Evolutionary conservation across 2,329 filamentous ascomycete species (phyloP).

Genomic region (Cladophialophora chaetospira): DNA sequence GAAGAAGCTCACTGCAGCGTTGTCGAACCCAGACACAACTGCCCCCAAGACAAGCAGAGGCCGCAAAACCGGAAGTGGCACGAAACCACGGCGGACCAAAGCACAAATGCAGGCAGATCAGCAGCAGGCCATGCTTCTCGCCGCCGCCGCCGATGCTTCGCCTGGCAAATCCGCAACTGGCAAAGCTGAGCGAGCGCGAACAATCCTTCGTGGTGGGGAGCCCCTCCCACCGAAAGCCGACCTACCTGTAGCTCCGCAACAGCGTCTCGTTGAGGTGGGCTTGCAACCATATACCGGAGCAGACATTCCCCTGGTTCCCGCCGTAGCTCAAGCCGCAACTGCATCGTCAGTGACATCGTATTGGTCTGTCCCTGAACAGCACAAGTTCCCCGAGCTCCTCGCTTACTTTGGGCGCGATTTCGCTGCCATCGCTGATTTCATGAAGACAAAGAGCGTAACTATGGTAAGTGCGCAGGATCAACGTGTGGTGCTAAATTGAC

Average conservation of each 20-base stretch:
- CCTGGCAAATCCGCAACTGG: slow-evolving; percentile 17
- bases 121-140: slow-evolving; percentile 19
- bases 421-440: slow-evolving; percentile 51
- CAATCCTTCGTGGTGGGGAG: slow-evolving; percentile 26
- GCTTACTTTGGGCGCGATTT: slow-evolving; percentile 53
- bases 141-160: slow-evolving; percentile 23
- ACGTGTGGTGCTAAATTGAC: not conserved
- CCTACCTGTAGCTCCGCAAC: slow-evolving; percentile 13
- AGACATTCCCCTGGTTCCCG: slow-evolving; percentile 11
- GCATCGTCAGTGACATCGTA: slow-evolving; percentile 48
- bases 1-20: slow-evolving; percentile 35
- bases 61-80: slow-evolving; percentile 32
- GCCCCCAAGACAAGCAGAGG: slow-evolving; percentile 30
- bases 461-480: slow-evolving; percentile 46
- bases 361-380: slow-evolving; percentile 55
- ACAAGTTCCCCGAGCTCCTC: slow-evolving; percentile 49
- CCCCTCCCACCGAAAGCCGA: slow-evolving; percentile 18
- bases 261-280: slow-evolving; percentile 14
- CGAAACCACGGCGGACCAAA: slow-evolving; percentile 32
- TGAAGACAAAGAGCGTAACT: slow-evolving; percentile 55
- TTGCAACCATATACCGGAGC: slow-evolving; percentile 15
- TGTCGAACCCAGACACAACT: slow-evolving; percentile 34
- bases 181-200: slow-evolving; percentile 24
- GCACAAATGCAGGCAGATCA: slow-evolving; percentile 33
- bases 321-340: slow-evolving; percentile 4